phyloP scores from a whole-genome alignment of 1,284 basidiomycete genomes.

The Ustilago hordei region DNA sequence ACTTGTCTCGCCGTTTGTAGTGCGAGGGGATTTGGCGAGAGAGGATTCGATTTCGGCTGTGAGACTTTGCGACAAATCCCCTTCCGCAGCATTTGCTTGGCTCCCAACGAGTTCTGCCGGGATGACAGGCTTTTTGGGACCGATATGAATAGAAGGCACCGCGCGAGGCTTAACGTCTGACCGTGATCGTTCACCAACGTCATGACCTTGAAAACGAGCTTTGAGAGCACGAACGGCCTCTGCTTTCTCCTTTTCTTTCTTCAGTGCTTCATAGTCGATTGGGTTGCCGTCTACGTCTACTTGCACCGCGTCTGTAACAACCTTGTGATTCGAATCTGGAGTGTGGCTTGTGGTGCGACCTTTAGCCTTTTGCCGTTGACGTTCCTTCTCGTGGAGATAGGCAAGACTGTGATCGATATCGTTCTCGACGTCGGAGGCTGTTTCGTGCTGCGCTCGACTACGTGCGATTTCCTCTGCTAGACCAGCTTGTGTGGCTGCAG shows the following conservation, averaged over 20 bases:
- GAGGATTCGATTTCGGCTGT: conserved; percentile 40
- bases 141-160: conserved; percentile 42
- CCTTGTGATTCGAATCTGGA: conserved; percentile 4
- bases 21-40: conserved; percentile 24
- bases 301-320: conserved; percentile 10
- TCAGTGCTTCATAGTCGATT: conserved; percentile 46
- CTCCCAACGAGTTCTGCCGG: background rate
- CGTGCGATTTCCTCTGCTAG: conserved; percentile 31
- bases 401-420: conserved; percentile 60
- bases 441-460: conserved; percentile 42
- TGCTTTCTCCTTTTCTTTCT: conserved; percentile 58
- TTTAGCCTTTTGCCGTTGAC: conserved; percentile 38
- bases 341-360: conserved; percentile 15
- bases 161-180: conserved; percentile 12
- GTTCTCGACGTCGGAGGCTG: conserved; percentile 52
- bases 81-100: background rate
- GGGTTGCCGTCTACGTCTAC: conserved; percentile 38
- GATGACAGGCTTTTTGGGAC: conserved; percentile 5
- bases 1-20: conserved; percentile 14
- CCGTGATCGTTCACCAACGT: conserved; percentile 37
- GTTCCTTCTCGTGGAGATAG: conserved; percentile 54
- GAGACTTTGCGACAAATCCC: conserved; percentile 22
- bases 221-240: conserved; percentile 59
- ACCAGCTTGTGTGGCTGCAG: conserved; percentile 39
- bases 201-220: conserved; percentile 52